phyloP scores from a whole-genome alignment of 2,329 filamentous ascomycete genomes.

The Diaporthe ilicicola region DNA sequence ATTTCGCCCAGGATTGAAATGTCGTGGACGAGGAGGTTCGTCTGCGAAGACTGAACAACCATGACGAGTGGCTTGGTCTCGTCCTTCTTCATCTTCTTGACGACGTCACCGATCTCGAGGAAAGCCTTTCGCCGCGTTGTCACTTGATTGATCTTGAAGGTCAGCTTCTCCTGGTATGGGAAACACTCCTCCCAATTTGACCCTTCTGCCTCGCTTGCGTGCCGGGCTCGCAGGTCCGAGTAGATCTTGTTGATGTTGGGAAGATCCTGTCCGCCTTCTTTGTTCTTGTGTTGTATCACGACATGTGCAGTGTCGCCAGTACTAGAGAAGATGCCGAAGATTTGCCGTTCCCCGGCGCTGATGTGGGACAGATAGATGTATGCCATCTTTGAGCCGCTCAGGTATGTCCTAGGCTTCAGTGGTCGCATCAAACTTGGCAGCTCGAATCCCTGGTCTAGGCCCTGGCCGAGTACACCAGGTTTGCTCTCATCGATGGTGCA shows the following conservation, averaged over 20 bases:
- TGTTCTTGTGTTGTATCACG: conserved; percentile 83
- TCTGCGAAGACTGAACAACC: conserved; percentile 90
- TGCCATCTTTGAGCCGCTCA: conserved; percentile 76
- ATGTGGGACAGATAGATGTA: conserved; percentile 96
- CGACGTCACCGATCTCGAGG: conserved; percentile 84
- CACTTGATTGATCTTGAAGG: conserved; percentile 87
- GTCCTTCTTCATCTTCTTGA: conserved; percentile 91
- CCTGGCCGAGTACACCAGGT: conserved; percentile 88
- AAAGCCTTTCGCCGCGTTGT: conserved; percentile 90
- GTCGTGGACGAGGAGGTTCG: conserved; percentile 82
- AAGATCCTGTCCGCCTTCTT: conserved; percentile 80
- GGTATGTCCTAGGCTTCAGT: conserved; percentile 72
- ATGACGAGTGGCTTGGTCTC: conserved; percentile 82
- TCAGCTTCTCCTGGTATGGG: conserved; percentile 84
- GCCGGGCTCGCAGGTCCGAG: conserved; percentile 73
- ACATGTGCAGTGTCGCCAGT: conserved; percentile 82
- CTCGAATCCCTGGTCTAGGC: conserved; percentile 93
- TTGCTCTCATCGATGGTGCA: conserved; percentile 95
- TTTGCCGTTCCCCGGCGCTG: conserved; percentile 86
- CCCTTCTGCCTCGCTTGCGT: conserved; percentile 68
- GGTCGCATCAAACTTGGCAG: conserved; percentile 77
- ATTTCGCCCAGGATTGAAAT: conserved; percentile 85
- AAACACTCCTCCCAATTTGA: conserved; percentile 83
- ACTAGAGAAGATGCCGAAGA: conserved; percentile 94
- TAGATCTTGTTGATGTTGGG: conserved; percentile 94